Evolutionary conservation across 2,329 filamentous ascomycete species (phyloP), one percentile per base, ranked within the genome.

Genomic region (Byssochlamys sp.): DNA sequence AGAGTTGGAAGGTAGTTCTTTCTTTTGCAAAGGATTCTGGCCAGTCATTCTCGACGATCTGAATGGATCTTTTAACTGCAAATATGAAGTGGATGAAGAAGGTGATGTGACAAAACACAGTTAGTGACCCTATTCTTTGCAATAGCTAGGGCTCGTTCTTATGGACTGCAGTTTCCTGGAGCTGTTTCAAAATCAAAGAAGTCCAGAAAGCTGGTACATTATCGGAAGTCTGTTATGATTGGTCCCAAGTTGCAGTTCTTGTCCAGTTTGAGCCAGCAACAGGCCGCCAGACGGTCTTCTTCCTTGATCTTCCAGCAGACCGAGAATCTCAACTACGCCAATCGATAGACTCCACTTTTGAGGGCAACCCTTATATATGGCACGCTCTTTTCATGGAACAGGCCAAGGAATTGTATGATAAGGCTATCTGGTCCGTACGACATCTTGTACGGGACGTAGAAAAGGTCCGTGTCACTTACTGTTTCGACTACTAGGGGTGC

Each of bases 391-490:
- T 72, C 24, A 56, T 67, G 2, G 52, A 55, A 4, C 59, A 65
- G 11, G 52, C 66, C 1, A 56, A 64, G 19, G 52, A 60, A 4
- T 57, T 65, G 4, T 71, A 71, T 29, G 60, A 72, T 29, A 9
- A 6, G 2, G 66, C 67, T 6, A 58, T 73, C n/a, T 73, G 69
- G 69, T 54, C 53, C 1, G 27, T 70, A 28, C 66, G 70, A 2
- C 26, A 71, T 59, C n/a, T 67, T 4, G 63, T 73, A n/a, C 60
- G 71, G 11, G 14, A 19, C 0, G 61, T 66, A 14, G 71, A 73
- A 56, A 66, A 67, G 67, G 69, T 71, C 33, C 31, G 53, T 14
- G 10, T 12, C 0, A 24, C 39, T 10, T 39, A 26, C 19, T 24
- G n/a, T 29, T 6, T 25, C 24, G 14, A 14, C 2, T 19, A 9